phyloP scores from a whole-genome alignment of 768 basidiomycete genomes.

The Paxillus involutus region DNA sequence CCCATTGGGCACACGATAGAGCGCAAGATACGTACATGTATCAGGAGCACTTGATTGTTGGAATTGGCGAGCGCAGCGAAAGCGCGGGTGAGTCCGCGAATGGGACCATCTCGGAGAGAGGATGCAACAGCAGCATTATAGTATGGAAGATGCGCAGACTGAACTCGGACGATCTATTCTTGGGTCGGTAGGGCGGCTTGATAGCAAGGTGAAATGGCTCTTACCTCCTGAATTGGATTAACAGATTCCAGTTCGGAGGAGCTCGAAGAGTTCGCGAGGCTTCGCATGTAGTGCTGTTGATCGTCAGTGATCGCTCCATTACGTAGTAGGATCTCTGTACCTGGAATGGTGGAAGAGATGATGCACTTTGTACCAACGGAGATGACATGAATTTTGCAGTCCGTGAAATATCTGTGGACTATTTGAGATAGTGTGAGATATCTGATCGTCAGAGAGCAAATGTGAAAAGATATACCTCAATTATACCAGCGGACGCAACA shows the following conservation, averaged over 20 bases:
- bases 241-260: constrained; percentile 15
- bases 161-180: constrained; percentile 65
- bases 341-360: constrained; percentile 60
- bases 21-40: constrained; percentile 49
- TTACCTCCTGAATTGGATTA: constrained; percentile 46
- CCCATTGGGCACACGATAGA: neutral
- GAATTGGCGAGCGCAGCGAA: constrained; percentile 52
- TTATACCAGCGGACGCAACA: constrained; percentile 67
- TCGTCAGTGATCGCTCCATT: neutral
- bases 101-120: constrained; percentile 68
- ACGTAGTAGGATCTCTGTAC: constrained; percentile 35
- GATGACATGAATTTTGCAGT: constrained; percentile 80
- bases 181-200: neutral
- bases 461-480: constrained; percentile 46
- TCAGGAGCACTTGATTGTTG: constrained; percentile 53
- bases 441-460: neutral
- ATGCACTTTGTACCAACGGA: constrained; percentile 65
- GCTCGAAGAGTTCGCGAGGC: constrained; percentile 40
- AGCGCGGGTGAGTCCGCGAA: constrained; percentile 57
- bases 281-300: constrained; percentile 50
- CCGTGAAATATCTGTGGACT: constrained; percentile 68
- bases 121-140: constrained; percentile 79
- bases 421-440: neutral
- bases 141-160: constrained; percentile 73
- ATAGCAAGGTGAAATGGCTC: neutral